Evolutionary conservation across 345 rosid species (phyloP).

Genomic region (Melaleuca quinquenervia): DNA sequence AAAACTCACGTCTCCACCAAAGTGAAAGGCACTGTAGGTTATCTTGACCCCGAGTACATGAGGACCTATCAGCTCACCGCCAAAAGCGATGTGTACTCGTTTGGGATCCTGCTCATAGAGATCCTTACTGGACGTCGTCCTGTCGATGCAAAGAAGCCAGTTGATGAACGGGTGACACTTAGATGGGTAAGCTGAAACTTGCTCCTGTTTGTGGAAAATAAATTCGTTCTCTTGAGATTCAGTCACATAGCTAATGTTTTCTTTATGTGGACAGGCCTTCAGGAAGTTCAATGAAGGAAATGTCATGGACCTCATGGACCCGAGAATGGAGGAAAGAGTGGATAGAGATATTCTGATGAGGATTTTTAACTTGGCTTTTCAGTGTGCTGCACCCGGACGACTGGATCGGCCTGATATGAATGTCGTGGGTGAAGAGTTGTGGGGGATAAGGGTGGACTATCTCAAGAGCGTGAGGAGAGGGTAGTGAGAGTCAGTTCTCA

Average conservation of each 20-base stretch:
- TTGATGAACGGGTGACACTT: constrained; percentile 63
- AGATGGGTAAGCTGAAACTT: constrained; percentile 64
- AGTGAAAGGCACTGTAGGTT: constrained; percentile 95
- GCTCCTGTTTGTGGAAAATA: neutral
- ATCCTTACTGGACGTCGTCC: constrained; percentile 89
- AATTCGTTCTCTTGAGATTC: neutral
- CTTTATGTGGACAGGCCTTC: constrained; percentile 43
- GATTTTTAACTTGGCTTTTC: constrained; percentile 67
- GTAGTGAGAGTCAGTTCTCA: constrained; percentile 1
- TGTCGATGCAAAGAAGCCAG: constrained; percentile 48
- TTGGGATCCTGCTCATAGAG: constrained; percentile 83
- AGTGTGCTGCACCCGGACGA: constrained; percentile 79
- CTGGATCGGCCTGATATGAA: constrained; percentile 83
- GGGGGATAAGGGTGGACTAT: constrained; percentile 81
- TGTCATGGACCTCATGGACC: constrained; percentile 49
- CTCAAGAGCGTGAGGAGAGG: constrained; percentile 27
- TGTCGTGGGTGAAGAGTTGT: constrained; percentile 66
- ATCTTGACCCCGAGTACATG: constrained; percentile 98
- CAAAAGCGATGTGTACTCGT: constrained; percentile 88
- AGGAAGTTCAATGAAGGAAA: constrained; percentile 53
- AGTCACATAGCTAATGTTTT: neutral
- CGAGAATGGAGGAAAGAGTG: constrained; percentile 42
- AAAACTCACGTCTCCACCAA: constrained; percentile 59
- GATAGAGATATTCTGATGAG: constrained; percentile 35
- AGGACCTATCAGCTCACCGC: constrained; percentile 82